Conservation (phyloP, 2,329 filamentous ascomycete genomes). For the Colletotrichum musae region DNA sequence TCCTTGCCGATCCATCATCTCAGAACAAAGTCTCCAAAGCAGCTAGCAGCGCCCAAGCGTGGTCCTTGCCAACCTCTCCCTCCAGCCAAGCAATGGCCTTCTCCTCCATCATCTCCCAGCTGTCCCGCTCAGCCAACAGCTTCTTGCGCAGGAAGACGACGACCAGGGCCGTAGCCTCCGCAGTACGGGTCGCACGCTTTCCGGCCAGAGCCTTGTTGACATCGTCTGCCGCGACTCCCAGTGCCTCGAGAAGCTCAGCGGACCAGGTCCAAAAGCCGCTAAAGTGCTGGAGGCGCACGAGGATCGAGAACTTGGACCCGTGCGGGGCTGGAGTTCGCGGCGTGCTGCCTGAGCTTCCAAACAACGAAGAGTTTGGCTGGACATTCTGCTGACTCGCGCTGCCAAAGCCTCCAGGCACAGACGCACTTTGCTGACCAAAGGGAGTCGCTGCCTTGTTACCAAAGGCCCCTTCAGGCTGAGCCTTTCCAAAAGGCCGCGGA, state of each 20-base stretch:
- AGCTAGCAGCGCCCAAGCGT: neutral
- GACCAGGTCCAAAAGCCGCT: constrained; percentile 66
- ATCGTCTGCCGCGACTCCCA: constrained; percentile 43
- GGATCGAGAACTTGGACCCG: constrained; percentile 49
- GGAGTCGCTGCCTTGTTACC: no score
- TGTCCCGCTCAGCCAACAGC: constrained; percentile 61
- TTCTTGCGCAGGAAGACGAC: constrained; percentile 64
- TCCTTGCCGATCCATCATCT: neutral
- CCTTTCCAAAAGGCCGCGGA: no score
- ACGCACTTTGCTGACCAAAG: no score
- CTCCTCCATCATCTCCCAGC: constrained; percentile 75
- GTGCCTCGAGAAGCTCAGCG: constrained; percentile 45
- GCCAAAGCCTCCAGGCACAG: no score
- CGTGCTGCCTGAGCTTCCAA: no score
- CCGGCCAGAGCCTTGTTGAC: neutral
- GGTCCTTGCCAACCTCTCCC: constrained; percentile 12
- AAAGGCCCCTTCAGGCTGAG: no score
- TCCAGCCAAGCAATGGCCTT: constrained; percentile 70
- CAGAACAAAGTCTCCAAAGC: neutral
- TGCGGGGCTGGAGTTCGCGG: no score
- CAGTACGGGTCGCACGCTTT: neutral
- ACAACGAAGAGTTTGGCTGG: no score
- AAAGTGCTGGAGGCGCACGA: constrained; percentile 71
- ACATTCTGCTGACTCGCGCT: no score
- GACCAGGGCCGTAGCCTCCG: constrained; percentile 55